Base-by-base conservation (phyloP, 352 stramenopile genomes). In the Phytopythium aichiense region DNA sequence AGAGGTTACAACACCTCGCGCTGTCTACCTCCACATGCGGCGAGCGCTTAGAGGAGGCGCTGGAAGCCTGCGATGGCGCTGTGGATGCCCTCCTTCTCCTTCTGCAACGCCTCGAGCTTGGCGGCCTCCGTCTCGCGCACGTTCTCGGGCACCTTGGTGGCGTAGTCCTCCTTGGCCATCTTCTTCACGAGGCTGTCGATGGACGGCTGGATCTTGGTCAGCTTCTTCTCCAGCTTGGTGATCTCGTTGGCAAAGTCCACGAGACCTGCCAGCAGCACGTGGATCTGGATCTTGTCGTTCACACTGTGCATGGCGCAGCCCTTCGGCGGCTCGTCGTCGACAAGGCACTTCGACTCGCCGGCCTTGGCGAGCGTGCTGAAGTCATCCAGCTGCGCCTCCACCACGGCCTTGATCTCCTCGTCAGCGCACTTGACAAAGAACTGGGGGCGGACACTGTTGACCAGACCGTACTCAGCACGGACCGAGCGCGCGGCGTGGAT, bases 401-500 rank as follows among this genome's bases (percentile, higher is more conserved):
- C 73, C 56, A 91, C 73, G 37, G 76, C 61, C 71, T 95, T 87
- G 20, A 87, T 74, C 28, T 84, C 81, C 3, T 74, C 79, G 61
- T 95, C 84, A 25, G 70, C 74, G 68, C 90, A 93, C 69, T 98
- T 98, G 63, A 99, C 83, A 69, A 96, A 91, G 66, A 92, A 94
- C 64, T 87, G 65, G 16, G 84, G 85, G 25, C 78, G 84, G 30
- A 92, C 81, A 54, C 71, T 93, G 69, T 93, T 95, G 5, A 85
- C 78, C 33, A 95, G 68, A 12, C 79, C 81, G 69, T 95, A 95
- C 74, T 92, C 87, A 13, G 83, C 87, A 70, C 86, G 85, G 30
- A 99, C 83, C n/a, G 97, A 99, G 48, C 97, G 85, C 43, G 88
- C 97, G 20, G 92, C 93, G 72, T 98, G 88, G 70, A 99, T 97